These are phyloP conservation scores for Helichrysum umbraculigerum DNA, from an alignment of 129 eudicot species.

Conservation along the genomic window DNA sequence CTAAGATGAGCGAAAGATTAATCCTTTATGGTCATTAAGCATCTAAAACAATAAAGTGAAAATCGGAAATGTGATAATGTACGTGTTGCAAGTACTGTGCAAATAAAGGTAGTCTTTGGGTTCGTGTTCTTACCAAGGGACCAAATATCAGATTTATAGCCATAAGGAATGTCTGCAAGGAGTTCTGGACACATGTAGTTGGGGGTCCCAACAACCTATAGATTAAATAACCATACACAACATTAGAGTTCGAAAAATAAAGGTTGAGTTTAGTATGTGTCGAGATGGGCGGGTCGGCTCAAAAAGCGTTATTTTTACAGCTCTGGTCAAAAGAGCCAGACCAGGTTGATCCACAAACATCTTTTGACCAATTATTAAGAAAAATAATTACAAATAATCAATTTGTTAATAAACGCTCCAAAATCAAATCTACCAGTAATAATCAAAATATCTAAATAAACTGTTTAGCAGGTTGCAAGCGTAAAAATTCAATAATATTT, in stretches of 20 bases:
- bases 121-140: constrained; percentile 64
- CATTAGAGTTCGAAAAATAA: background rate
- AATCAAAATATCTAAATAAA: background rate
- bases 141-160: constrained; percentile 98
- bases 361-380: background rate
- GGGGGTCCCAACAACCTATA: constrained; percentile 94
- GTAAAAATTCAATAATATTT: background rate
- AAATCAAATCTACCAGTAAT: background rate
- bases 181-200: constrained; percentile 99
- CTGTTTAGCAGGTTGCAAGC: background rate
- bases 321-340: background rate
- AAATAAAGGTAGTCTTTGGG: background rate
- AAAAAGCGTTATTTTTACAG: background rate
- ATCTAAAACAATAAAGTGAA: background rate
- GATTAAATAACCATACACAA: constrained; percentile 1
- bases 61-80: background rate
- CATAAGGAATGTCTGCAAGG: constrained; percentile 93
- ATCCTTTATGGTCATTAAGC: background rate
- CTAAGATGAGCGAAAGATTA: constrained; percentile 34
- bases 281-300: background rate
- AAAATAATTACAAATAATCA: too few species aligned
- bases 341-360: background rate
- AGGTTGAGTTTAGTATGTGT: background rate
- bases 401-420: background rate
- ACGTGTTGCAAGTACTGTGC: background rate